Evolutionary conservation across 2,329 filamentous ascomycete genomes (phyloP).

Genomic region (Bipolaris cookei): DNA sequence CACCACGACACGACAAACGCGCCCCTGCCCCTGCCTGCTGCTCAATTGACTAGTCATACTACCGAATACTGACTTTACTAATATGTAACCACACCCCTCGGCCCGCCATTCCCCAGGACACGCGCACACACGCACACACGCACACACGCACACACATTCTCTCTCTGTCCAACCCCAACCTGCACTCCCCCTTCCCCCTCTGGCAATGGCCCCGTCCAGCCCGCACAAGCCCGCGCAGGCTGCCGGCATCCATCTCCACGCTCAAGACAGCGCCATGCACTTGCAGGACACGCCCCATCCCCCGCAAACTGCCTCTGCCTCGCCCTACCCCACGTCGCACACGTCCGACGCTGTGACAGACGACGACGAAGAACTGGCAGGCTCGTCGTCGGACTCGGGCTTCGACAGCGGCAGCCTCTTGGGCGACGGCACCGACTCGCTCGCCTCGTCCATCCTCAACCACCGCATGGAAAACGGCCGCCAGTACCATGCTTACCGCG

Average conservation of each 20-base stretch:
- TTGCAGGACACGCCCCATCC: conserved; percentile 20
- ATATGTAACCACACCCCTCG: neutral
- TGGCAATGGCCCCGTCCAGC: conserved; percentile 17
- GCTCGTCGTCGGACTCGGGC: conserved; percentile 41
- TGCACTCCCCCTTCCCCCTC: neutral
- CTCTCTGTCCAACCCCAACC: neutral
- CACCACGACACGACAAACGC: neutral
- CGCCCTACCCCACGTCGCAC: neutral
- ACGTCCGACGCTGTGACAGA: neutral
- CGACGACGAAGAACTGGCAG: conserved; percentile 16
- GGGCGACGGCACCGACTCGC: conserved; percentile 45
- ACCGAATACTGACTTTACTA: neutral
- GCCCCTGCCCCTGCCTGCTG: neutral
- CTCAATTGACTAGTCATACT: neutral
- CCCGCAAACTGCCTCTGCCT: conserved; percentile 6
- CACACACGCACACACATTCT: neutral
- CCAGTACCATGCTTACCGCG: conserved; percentile 47
- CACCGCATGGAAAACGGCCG: conserved; percentile 49
- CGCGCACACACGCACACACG: neutral
- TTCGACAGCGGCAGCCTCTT: conserved; percentile 47
- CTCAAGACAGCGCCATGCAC: conserved; percentile 34
- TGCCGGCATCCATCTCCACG: conserved; percentile 21
- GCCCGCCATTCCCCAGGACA: neutral
- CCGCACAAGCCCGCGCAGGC: conserved; percentile 22
- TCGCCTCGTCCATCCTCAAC: conserved; percentile 45